Evolutionary conservation across 1,139 yeast genomes (phyloP), one percentile per base, ranked within the genome.

Genomic region (Pichia sp.): DNA sequence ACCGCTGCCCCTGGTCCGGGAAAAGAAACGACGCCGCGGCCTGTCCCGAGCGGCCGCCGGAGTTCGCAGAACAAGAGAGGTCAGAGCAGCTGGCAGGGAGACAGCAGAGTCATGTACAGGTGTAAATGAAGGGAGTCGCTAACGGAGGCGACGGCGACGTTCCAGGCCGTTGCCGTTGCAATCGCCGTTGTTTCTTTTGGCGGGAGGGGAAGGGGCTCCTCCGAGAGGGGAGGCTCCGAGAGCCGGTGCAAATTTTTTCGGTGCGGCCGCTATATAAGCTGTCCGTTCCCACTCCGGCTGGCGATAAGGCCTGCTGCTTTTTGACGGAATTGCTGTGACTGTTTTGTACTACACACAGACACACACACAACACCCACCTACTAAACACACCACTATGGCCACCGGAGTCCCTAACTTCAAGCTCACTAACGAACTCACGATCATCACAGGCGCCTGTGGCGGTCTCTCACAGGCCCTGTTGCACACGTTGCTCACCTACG

Each of bases 361-460:
- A 3, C 23, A 19, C 23, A 19, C 23, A 19, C 23, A 19, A 19
- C 23, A 19, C 2, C 23, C 23, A 19, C 23, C 23, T 19, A 19
- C 23, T 19, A 19, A 2, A 19, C 3, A 19, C 23, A 19, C 23
- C 40, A 36, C 15, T 36, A 36, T 36, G 40, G 40, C 57, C 4
- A 19, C 52, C 11, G 44, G 67, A 50, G 69, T 75, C 36, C 80
- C 80, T 55, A 64, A 68, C 2, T 76, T 75, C 66, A 71, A 82
- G 72, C 77, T 87, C 61, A 90, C 85, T 63, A 87, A 87, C 54
- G 82, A 84, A 69, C 75, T 86, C 56, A 90, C 89, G 47, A 77
- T 87, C 53, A 72, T 87, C 61, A 87, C 95, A 38, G 95, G 95
- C 52, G 95, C 95, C 16, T 84, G 90, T 34, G 95, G 95, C 52